Base-by-base conservation (phyloP, 1,139 yeast genomes). In the Debaryomycetaceae sp. region DNA sequence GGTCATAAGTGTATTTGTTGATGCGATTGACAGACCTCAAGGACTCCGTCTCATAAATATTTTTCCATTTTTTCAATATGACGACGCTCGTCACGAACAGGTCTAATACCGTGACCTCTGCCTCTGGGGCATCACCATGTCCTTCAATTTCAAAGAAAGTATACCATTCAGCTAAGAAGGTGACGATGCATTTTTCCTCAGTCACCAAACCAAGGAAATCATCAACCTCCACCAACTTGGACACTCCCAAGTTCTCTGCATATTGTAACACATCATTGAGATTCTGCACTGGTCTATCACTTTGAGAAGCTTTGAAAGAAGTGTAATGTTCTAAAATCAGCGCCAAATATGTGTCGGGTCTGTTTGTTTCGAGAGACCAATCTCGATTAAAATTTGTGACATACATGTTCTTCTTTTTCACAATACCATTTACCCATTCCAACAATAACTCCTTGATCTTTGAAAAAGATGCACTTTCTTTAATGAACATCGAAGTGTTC, bases 131-230 rank as follows among this genome's bases (percentile, higher is more conserved):
- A 3, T 18, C 33, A 19, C 17, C 17, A 9, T 41, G 33, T 30
- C 50, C 38, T 17, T 54, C 58, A 33, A 58, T 43, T 53, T 60
- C 83, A 67, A 52, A 64, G 30, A 71, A 70, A 44, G 79, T 81
- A 58, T 75, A 81, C 82, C 85, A 79, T 51, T 81, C 80, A 18
- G 83, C 73, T n/a, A 81, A 62, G 53, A 79, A 82, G 14, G 83
- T 75, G 51, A 83, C 70, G n/a, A 83, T 66, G 34, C 83, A 75
- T 47, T 80, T 75, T 51, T 83, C 89, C 50, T 83, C 88, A 0
- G 85, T 85, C 18, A 67, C 70, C 17, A 65, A 53, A 11, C 67
- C 64, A 37, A 66, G 66, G 42, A 83, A 72, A 57, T 82, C 87
- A 34, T 79, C 84, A 1, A 71, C 73, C 42, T 81, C 86, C n/a